phyloP scores from a whole-genome alignment of 73 alveolate genomes.

The Paramecium primaurelia region DNA sequence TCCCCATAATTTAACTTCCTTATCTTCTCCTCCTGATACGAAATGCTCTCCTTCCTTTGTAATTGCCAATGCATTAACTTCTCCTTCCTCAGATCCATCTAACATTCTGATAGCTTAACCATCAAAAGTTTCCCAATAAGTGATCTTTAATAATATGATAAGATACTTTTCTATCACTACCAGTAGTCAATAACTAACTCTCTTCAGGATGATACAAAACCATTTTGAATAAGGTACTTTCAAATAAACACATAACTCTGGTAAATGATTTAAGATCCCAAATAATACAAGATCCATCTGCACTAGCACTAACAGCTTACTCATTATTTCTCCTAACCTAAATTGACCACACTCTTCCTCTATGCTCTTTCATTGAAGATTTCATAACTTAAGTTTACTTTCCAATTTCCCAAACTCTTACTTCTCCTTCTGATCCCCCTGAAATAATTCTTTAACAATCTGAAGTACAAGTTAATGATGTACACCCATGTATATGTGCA shows the following conservation, averaged over 20 bases:
- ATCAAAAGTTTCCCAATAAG: constrained; percentile 98
- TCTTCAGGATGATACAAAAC: constrained; percentile 98
- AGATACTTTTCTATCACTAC: neutral
- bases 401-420: constrained; percentile 95
- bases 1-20: constrained; percentile 95
- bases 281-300: constrained; percentile 98
- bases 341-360: constrained; percentile 95
- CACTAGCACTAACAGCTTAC: constrained; percentile 97
- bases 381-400: constrained; percentile 89
- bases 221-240: constrained; percentile 98
- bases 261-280: constrained; percentile 96
- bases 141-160: constrained; percentile 40
- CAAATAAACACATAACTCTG: constrained; percentile 96
- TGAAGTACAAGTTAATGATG: constrained; percentile 69
- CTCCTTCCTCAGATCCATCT: constrained; percentile 99
- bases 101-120: constrained; percentile 96
- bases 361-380: constrained; percentile 95
- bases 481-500: constrained; percentile 90
- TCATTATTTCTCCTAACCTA: constrained; percentile 78
- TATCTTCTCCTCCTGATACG: constrained; percentile 98
- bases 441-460: constrained; percentile 78
- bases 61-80: constrained; percentile 96
- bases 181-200: constrained; percentile 95
- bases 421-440: constrained; percentile 98
- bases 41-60: constrained; percentile 96